Percentiles rank a stretch among this genome's conserved stretches.
Evolutionary conservation across 2,329 filamentous ascomycete species (phyloP).

Genomic region (Kalaharituber pfeilii): DNA sequence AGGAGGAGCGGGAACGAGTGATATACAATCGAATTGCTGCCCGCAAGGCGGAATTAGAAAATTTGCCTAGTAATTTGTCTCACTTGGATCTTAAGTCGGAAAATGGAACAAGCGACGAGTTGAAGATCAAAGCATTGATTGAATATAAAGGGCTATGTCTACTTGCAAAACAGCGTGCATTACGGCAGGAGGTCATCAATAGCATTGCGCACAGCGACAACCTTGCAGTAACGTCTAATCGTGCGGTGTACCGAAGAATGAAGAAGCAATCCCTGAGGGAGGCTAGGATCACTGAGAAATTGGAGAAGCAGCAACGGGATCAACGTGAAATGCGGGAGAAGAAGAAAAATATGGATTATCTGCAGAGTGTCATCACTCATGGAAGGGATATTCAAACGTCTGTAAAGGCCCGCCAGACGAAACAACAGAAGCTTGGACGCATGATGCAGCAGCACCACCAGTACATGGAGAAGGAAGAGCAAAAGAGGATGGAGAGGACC

Average conservation of each 20-base stretch:
- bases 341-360: constrained; percentile 88
- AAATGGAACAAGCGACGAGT: constrained; percentile 36
- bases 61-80: constrained; percentile 66
- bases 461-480: constrained; percentile 97
- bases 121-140: constrained; percentile 81
- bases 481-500: constrained; percentile 92
- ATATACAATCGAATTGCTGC: constrained; percentile 80
- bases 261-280: constrained; percentile 96
- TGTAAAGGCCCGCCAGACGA: constrained; percentile 44
- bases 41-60: constrained; percentile 67
- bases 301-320: constrained; percentile 96
- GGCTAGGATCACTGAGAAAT: constrained; percentile 91
- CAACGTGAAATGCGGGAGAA: constrained; percentile 91
- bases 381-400: constrained; percentile 15
- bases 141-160: constrained; percentile 84
- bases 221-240: constrained; percentile 90
- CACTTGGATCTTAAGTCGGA: constrained; percentile 52
- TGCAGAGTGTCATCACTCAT: constrained; percentile 71
- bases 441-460: constrained; percentile 81
- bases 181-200: constrained; percentile 72
- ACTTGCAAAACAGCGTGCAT: constrained; percentile 70
- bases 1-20: constrained; percentile 72
- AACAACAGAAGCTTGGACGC: constrained; percentile 71
- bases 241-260: constrained; percentile 73
- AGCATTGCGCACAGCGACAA: constrained; percentile 95